Base-by-base conservation (phyloP, 139 green algal genomes). In the Asterochloris sp. region DNA sequence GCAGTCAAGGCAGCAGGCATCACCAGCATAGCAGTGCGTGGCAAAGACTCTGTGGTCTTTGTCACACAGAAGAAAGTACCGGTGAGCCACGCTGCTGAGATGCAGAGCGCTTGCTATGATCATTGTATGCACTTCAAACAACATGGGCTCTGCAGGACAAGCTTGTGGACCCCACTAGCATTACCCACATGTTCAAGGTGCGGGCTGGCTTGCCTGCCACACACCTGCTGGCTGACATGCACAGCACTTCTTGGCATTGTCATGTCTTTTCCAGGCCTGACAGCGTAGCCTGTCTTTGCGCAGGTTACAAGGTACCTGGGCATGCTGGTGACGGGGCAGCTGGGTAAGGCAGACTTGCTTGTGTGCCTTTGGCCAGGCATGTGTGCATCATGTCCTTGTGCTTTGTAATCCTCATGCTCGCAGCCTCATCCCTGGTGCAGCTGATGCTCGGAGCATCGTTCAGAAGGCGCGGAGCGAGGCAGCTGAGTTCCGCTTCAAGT, bases 401-500 rank as follows among this genome's bases (percentile, higher is more conserved):
- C 73, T 17, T 13, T 77, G 73, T 60, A n/a, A 2, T 54, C 38
- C 6, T 54, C 38, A 54, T 54, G 38, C 38, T 54, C 38, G 6
- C 38, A 54, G 38, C 1, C 68, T 1, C n/a, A 13, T 6, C 75
- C 24, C n/a, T 74, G 38, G 29, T 79, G 83, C 90, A 96, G 93
- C 96, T 62, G 96, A 99, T 78, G 84, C 92, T 10, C 87, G 93
- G 12, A 91, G 89, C 11, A 87, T 98, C 19, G 93, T 99, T 82
- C 94, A 98, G 83, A 93, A 97, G 83, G 95, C 96, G 0, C 84
- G 96, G 0, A 85, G 94, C 23, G 94, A 97, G 84, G 95, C 95
- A 77, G 95, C 94, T 21, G 94, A 98, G 83, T 99, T 98, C 87
- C 87, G 92, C 8, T 95, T 94, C 90, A 98, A 97, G 78, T 98